Evolutionary conservation across 2,329 filamentous ascomycete species (phyloP).

Genomic region (Emydomyces testavorans): DNA sequence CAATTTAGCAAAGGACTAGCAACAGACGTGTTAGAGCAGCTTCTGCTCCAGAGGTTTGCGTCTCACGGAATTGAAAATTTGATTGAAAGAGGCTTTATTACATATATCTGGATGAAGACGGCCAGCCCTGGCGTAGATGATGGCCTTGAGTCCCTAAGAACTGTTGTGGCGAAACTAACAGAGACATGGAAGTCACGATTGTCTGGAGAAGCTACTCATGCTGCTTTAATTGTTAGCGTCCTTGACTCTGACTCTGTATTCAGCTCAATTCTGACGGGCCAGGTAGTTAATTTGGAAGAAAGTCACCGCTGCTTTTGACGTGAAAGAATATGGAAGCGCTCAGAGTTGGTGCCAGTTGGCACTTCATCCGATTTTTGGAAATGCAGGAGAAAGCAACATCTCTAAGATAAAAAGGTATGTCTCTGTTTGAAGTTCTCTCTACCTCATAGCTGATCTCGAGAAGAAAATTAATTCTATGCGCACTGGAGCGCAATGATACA

Average conservation of each 20-base stretch:
- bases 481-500: constrained; percentile 48
- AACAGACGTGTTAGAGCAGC: constrained; percentile 46
- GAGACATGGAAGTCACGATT: constrained; percentile 40
- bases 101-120: constrained; percentile 55
- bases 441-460: constrained; percentile 11
- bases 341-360: constrained; percentile 62
- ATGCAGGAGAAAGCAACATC: constrained; percentile 53
- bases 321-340: constrained; percentile 44
- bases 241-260: not conserved
- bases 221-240: constrained; percentile 31
- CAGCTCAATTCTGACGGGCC: constrained; percentile 7
- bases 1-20: constrained; percentile 28
- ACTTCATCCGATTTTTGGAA: constrained; percentile 54
- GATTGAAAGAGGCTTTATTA: constrained; percentile 59
- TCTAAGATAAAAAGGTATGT: constrained; percentile 55
- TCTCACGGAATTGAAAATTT: constrained; percentile 42
- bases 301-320: constrained; percentile 48
- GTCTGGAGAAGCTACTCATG: constrained; percentile 48
- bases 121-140: constrained; percentile 26
- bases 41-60: constrained; percentile 50
- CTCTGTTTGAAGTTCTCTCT: not conserved
- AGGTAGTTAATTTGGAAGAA: constrained; percentile 68
- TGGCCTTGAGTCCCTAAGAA: constrained; percentile 23
- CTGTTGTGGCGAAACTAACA: constrained; percentile 27
- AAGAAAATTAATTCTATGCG: constrained; percentile 64